Base-by-base conservation (phyloP, 176 grass and related monocot genomes). In the Luzula sylvatica region DNA sequence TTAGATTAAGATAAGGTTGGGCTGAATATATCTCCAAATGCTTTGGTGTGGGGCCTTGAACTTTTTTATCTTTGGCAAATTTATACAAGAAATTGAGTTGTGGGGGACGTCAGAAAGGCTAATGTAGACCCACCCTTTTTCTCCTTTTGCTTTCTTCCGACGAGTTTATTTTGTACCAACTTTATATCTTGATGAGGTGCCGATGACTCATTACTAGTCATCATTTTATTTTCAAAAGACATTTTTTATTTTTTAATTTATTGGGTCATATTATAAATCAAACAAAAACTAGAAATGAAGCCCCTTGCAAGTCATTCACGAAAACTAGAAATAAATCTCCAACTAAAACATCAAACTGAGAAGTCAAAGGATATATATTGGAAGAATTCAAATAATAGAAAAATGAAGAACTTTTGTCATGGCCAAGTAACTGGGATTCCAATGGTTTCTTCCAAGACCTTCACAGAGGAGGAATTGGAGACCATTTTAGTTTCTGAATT, bases 401-500 rank as follows among this genome's bases (percentile, higher is more conserved):
- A 42, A 53, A 64, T 48, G 59, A 64, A 48, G 42, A 48, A 64
- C 40, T 64, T 48, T 26, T 32, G 22, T 3, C 42, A 64, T 15
- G 78, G 64, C 3, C 78, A 82, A 38, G 83, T 87, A 45, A 61
- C 66, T n/a, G 83, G 83, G 4, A 63, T 82, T 18, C 68, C 68
- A 12, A 77, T 77, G 7, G 72, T 8, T 44, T 44, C 68, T 41
- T 66, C 69, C 59, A 87, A 55, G 63, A 70, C 73, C 50, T 74
- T 65, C 39, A 68, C 72, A 47, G 40, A 77, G 28, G 78, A 87
- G 64, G 72, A 81, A 25, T 6, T 50, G 38, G 12, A 38, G 20
- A 77, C 26, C 32, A 51, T 38, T 29, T 62, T 27, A 4, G 26
- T 23, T 25, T 53, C 52, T 42, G 55, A 2, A 0, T 61, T 24